phyloP scores from a whole-genome alignment of 495 filamentous ascomycete species.

The Tetracladium marchalianum region DNA sequence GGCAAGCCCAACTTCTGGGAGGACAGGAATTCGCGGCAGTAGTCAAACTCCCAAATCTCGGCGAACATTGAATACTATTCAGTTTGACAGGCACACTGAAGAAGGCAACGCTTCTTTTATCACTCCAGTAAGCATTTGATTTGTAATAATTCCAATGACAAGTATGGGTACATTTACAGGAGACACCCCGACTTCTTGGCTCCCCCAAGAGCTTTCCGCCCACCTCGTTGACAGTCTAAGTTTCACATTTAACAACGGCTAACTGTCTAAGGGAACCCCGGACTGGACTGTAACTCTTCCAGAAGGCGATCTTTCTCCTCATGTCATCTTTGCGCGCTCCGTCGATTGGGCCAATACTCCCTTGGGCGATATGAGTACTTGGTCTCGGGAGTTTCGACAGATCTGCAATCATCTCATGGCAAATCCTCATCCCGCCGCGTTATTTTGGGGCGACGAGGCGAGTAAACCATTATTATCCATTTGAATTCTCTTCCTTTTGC shows the following conservation, averaged over 20 bases:
- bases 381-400: conserved; percentile 13
- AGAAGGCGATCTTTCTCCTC: conserved; percentile 8
- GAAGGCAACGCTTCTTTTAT: not conserved
- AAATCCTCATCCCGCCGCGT: conserved; percentile 11
- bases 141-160: too few relatives aligned
- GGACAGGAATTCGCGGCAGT: not conserved
- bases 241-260: too few relatives aligned
- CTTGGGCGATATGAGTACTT: conserved; percentile 14
- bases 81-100: not conserved
- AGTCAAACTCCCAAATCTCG: not conserved
- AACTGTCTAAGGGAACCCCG: conserved; percentile 17
- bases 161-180: too few relatives aligned
- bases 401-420: conserved; percentile 12
- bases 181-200: too few relatives aligned
- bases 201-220: too few relatives aligned
- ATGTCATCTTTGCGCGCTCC: conserved; percentile 9
- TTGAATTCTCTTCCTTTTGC: not conserved
- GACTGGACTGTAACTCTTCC: conserved; percentile 16
- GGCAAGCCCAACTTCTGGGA: not conserved
- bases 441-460: conserved; percentile 12
- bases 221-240: too few relatives aligned
- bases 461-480: not conserved
- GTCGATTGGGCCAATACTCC: conserved; percentile 15
- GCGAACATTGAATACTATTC: not conserved
- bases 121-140: not conserved